Evolutionary conservation across 2,329 filamentous ascomycete species (phyloP).

Genomic region (Nakataea oryzae): DNA sequence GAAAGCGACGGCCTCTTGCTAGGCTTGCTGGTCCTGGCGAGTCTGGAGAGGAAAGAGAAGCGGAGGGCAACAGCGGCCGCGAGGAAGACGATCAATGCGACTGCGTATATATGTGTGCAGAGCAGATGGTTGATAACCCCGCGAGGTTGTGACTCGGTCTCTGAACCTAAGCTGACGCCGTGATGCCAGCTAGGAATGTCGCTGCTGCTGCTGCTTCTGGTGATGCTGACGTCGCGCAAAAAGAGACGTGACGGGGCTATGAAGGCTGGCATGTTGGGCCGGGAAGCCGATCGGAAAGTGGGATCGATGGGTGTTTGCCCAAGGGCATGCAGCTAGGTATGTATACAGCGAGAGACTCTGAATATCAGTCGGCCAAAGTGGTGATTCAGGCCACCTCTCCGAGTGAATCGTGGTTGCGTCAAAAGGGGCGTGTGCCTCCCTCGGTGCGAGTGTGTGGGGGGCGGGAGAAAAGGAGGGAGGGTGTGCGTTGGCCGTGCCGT

Average conservation of each 20-base stretch:
- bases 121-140: neutral
- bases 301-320: neutral
- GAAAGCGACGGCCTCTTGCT: neutral
- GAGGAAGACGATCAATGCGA: neutral
- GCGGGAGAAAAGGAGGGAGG: neutral
- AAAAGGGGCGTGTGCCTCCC: neutral
- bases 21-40: neutral
- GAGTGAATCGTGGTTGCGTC: neutral
- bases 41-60: neutral
- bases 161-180: neutral
- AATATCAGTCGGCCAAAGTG: neutral
- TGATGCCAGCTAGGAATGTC: neutral
- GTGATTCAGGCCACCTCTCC: neutral
- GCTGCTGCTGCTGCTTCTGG: neutral
- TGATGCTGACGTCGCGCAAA: neutral
- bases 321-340: neutral
- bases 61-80: neutral
- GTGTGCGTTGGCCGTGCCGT: neutral
- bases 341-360: neutral
- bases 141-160: neutral
- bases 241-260: neutral
- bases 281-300: neutral
- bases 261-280: constrained; percentile 21
- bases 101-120: constrained; percentile 1
- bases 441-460: neutral